Evolutionary conservation across 2,329 filamentous ascomycete genomes (phyloP).

Genomic region (Lecanicillium sp.): DNA sequence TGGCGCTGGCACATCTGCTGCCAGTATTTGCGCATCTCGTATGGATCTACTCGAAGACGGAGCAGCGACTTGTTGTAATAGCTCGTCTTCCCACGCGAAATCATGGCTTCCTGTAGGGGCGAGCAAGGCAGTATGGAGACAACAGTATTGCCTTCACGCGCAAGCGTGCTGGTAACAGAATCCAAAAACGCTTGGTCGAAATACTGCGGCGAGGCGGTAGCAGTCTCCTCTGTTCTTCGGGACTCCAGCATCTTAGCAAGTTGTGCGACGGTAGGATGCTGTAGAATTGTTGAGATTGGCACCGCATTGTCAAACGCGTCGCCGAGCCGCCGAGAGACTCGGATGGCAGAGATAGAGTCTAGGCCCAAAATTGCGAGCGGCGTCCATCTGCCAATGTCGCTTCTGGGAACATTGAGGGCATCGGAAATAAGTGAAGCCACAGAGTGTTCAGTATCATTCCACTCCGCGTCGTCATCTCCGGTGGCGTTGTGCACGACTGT

Average conservation of each 20-base stretch:
- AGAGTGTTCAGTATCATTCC: slow-evolving; percentile 48
- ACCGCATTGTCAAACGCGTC: slow-evolving; percentile 40
- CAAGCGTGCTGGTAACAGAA: slow-evolving; percentile 27
- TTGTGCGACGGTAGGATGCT: slow-evolving; percentile 58
- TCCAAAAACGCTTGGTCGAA: slow-evolving; percentile 24
- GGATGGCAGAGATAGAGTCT: slow-evolving; percentile 78
- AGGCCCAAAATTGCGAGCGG: slow-evolving; percentile 75
- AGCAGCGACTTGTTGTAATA: slow-evolving; percentile 73
- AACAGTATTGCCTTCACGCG: slow-evolving; percentile 30
- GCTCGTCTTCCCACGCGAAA: slow-evolving; percentile 46
- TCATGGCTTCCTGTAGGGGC: slow-evolving; percentile 82
- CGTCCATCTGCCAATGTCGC: slow-evolving; percentile 53
- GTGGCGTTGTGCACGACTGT: slow-evolving; percentile 20
- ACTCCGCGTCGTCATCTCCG: slow-evolving; percentile 32
- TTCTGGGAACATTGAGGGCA: slow-evolving; percentile 38
- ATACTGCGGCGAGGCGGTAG: slow-evolving; percentile 13
- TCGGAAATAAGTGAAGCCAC: slow-evolving; percentile 51
- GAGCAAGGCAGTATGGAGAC: slow-evolving; percentile 70
- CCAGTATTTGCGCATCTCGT: slow-evolving; percentile 56
- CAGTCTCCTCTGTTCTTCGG: slow-evolving; percentile 4
- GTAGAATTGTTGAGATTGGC: slow-evolving; percentile 64
- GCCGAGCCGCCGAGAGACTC: slow-evolving; percentile 54
- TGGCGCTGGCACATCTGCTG: slow-evolving; percentile 56
- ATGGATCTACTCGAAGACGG: slow-evolving; percentile 44
- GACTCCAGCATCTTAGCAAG: slow-evolving; percentile 37